These are phyloP conservation scores for Acacia pycnantha DNA, from an alignment of 331 rosid genomes.

Conservation along the genomic window DNA sequence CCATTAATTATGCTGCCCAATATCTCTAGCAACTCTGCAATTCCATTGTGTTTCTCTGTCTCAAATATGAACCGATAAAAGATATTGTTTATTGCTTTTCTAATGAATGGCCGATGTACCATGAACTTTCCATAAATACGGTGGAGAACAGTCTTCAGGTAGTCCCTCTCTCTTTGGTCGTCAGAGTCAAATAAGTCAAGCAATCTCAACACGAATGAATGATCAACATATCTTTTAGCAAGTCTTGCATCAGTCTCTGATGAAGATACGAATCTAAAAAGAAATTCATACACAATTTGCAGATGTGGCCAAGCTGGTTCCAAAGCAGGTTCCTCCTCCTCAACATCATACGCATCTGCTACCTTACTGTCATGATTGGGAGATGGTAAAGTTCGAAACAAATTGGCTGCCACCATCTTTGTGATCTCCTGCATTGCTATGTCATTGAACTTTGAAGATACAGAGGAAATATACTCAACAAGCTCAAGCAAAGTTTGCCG, in stretches of 20 bases:
- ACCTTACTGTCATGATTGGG: neutral
- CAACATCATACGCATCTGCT: neutral
- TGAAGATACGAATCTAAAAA: neutral
- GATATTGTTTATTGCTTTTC: neutral
- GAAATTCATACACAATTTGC: neutral
- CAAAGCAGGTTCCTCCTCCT: neutral
- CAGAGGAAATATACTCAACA: neutral
- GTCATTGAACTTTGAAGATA: neutral
- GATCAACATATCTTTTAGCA: neutral
- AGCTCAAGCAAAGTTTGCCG: neutral
- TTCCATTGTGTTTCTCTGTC: slow-evolving; percentile 2
- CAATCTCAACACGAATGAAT: neutral
- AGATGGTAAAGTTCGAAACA: neutral
- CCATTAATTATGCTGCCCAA: neutral
- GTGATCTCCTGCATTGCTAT: neutral
- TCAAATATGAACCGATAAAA: neutral
- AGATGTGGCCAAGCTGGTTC: slow-evolving; percentile 1
- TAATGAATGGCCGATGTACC: neutral
- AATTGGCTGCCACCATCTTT: neutral
- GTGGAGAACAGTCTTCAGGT: neutral
- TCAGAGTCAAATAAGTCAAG: neutral
- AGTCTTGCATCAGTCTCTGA: neutral
- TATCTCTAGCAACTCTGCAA: slow-evolving; percentile 1
- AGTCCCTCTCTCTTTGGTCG: slow-evolving; percentile 5
- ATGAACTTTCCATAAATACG: neutral